phyloP scores from a whole-genome alignment of 805 yeast genomes.

The Yamadazyma kitorensis region DNA sequence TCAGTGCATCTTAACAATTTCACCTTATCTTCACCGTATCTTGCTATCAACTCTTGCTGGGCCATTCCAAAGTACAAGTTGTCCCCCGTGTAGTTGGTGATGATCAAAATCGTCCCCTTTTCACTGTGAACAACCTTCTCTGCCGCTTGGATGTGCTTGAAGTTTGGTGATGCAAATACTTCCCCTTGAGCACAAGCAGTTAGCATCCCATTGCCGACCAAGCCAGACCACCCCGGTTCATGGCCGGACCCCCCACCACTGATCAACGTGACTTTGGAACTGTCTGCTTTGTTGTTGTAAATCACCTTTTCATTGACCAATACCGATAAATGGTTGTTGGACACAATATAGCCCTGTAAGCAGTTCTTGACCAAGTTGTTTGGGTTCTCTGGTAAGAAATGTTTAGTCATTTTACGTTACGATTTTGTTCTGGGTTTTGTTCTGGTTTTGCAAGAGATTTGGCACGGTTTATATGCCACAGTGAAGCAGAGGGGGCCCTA shows the following conservation, averaged over 20 bases:
- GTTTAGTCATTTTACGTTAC: slow-evolving; percentile 27
- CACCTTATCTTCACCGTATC: slow-evolving; percentile 28
- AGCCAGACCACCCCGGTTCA: slow-evolving; percentile 42
- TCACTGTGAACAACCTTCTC: slow-evolving; percentile 33
- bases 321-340: slow-evolving; percentile 34
- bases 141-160: slow-evolving; percentile 35
- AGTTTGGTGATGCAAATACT: slow-evolving; percentile 41
- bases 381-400: slow-evolving; percentile 37
- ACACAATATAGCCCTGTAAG: slow-evolving; percentile 35
- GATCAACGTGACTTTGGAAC: slow-evolving; percentile 26
- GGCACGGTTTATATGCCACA: no score
- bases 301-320: slow-evolving; percentile 38
- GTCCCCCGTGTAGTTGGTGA: slow-evolving; percentile 40
- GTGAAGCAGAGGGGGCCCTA: no score
- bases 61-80: slow-evolving; percentile 40
- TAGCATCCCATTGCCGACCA: slow-evolving; percentile 38
- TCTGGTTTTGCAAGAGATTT: no score
- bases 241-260: slow-evolving; percentile 46
- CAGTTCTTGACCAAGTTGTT: slow-evolving; percentile 35
- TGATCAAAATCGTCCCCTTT: slow-evolving; percentile 30
- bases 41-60: slow-evolving; percentile 30
- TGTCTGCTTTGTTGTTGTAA: slow-evolving; percentile 27
- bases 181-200: slow-evolving; percentile 41
- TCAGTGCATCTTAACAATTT: slow-evolving; percentile 29
- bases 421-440: no score